Conservation (phyloP, 2,329 filamentous ascomycete species). For the Thyridium curvatum region DNA sequence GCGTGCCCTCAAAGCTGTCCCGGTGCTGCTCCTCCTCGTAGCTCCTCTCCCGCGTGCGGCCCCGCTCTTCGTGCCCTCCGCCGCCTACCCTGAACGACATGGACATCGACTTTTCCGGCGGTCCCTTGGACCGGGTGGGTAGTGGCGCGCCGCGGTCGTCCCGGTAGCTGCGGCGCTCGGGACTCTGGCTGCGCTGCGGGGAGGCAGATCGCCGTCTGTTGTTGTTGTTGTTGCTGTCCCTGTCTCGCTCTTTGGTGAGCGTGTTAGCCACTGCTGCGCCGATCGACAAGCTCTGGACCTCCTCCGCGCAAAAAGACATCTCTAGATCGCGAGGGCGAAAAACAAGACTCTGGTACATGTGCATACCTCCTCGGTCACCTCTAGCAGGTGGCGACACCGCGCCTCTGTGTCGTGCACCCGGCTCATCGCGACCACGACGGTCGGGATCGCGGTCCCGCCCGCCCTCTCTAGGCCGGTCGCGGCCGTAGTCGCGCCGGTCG, state of each 20-base stretch:
- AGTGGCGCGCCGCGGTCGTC: neutral
- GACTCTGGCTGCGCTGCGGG: conserved; percentile 7
- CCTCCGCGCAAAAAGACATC: too few species aligned
- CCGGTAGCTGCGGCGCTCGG: neutral
- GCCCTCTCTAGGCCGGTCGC: neutral
- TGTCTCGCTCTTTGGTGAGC: neutral
- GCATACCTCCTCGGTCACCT: too few species aligned
- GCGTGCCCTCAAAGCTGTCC: neutral
- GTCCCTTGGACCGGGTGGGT: conserved; percentile 2
- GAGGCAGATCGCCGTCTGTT: conserved; percentile 10
- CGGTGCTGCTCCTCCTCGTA: neutral
- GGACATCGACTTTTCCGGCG: neutral
- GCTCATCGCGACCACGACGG: too few species aligned
- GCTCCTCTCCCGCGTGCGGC: too few species aligned
- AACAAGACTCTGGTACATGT: too few species aligned
- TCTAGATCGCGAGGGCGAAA: too few species aligned
- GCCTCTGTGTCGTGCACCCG: too few species aligned
- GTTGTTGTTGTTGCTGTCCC: too few species aligned
- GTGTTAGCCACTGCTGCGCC: too few species aligned
- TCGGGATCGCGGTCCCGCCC: neutral
- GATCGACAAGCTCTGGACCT: too few species aligned
- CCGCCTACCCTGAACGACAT: conserved; percentile 4
- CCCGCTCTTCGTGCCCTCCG: neutral
- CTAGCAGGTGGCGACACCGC: too few species aligned
- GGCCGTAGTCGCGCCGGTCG: neutral